Evolutionary conservation across 1,284 basidiomycete species (phyloP).

Genomic region (Testicularia cyperi): DNA sequence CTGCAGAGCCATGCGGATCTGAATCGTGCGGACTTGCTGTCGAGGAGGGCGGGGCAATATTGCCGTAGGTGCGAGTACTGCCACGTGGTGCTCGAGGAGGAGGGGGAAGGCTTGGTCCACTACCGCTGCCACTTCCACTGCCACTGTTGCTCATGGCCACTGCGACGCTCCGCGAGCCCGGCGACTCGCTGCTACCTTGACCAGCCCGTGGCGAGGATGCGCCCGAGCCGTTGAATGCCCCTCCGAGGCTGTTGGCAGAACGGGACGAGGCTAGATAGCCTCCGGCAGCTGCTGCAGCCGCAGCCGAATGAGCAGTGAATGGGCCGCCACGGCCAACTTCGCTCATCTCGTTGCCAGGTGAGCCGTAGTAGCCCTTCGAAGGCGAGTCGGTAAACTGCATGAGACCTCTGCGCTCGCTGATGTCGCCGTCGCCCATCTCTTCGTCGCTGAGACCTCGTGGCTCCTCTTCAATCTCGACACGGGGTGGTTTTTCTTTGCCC

Average conservation of each 20-base stretch:
- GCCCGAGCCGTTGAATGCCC: conserved; percentile 4
- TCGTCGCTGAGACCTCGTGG: conserved; percentile 16
- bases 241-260: too few species aligned
- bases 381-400: conserved; percentile 18
- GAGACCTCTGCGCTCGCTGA: conserved; percentile 28
- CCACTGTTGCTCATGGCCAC: conserved; percentile 30
- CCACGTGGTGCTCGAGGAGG: conserved; percentile 25
- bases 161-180: neutral
- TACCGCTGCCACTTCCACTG: conserved; percentile 19
- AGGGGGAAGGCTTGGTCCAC: conserved; percentile 25
- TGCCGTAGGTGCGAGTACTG: conserved; percentile 5
- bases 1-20: neutral
- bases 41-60: conserved; percentile 2
- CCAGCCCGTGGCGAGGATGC: neutral
- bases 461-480: conserved; percentile 27
- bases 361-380: conserved; percentile 5
- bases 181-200: too few species aligned
- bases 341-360: conserved; percentile 11
- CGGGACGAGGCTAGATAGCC: neutral
- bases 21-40: neutral
- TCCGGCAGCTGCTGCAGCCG: conserved; percentile 5
- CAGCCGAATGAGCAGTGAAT: conserved; percentile 8
- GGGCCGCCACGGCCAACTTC: conserved; percentile 2
- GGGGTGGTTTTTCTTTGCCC: neutral
- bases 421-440: conserved; percentile 15